Evolutionary conservation across 2,329 filamentous ascomycete species (phyloP).

Genomic region (Mycosphaerella arachidis): DNA sequence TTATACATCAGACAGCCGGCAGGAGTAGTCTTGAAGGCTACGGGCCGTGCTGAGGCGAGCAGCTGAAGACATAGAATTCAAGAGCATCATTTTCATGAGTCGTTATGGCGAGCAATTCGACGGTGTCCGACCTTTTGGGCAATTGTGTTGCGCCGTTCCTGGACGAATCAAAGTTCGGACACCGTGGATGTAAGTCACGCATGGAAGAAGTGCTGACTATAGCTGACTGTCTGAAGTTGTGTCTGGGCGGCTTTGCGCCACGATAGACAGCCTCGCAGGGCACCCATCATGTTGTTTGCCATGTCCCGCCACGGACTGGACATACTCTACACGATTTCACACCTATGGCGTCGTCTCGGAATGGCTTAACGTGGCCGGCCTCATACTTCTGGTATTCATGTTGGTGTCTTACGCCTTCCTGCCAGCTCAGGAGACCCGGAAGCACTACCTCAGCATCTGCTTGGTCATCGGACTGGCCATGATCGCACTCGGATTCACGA

Average conservation of each 20-base stretch:
- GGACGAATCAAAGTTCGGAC: conserved; percentile 56
- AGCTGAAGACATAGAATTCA: background rate
- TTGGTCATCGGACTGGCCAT: conserved; percentile 69
- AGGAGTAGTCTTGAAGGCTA: background rate
- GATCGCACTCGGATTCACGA: conserved; percentile 88
- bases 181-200: conserved; percentile 61
- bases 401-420: conserved; percentile 74
- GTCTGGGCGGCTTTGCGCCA: conserved; percentile 55
- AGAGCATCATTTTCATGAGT: conserved; percentile 2
- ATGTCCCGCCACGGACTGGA: conserved; percentile 80
- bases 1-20: background rate
- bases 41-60: conserved; percentile 9
- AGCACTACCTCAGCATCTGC: conserved; percentile 90
- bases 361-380: conserved; percentile 73
- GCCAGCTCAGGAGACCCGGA: conserved; percentile 81
- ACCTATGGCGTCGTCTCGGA: conserved; percentile 64
- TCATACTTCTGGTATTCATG: conserved; percentile 69
- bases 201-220: conserved; percentile 6
- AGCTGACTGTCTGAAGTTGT: conserved; percentile 45
- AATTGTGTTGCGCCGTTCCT: conserved; percentile 67
- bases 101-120: conserved; percentile 29
- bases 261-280: conserved; percentile 39
- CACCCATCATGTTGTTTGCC: conserved; percentile 75
- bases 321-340: conserved; percentile 55
- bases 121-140: conserved; percentile 37